phyloP scores from a whole-genome alignment of 176 grass and related monocot species.

The Alloteropsis semialata region DNA sequence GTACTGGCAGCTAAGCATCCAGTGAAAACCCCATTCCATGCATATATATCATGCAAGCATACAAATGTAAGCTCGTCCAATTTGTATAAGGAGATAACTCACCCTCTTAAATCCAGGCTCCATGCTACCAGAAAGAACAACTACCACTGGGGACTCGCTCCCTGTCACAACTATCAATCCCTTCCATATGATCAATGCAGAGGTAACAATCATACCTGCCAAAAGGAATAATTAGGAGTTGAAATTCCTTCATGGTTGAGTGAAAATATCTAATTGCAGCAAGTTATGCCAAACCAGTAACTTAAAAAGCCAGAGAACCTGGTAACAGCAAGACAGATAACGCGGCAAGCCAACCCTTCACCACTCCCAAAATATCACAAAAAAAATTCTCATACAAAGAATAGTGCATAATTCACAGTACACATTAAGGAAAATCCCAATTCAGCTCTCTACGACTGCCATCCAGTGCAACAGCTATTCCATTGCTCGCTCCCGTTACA shows the following conservation, averaged over 20 bases:
- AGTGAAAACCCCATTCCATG: no score
- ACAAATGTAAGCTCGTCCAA: not conserved
- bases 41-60: not conserved
- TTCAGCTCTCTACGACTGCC: not conserved
- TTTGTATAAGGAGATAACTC: not conserved
- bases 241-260: not conserved
- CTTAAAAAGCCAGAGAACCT: not conserved
- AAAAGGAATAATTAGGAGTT: not conserved
- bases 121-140: conserved; percentile 80
- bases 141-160: conserved; percentile 66
- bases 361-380: not conserved
- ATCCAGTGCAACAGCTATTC: not conserved
- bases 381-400: not conserved
- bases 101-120: conserved; percentile 78
- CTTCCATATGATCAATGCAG: conserved; percentile 73
- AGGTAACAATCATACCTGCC: conserved; percentile 79
- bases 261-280: not conserved
- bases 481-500: not conserved
- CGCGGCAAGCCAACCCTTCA: not conserved
- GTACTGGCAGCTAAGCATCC: not conserved
- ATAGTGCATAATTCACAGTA: not conserved
- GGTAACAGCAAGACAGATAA: no score
- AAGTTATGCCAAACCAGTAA: not conserved
- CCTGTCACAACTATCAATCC: conserved; percentile 60
- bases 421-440: not conserved